Evolutionary conservation across 1,284 basidiomycete genomes (phyloP).

Genomic region (Irpex sp.): DNA sequence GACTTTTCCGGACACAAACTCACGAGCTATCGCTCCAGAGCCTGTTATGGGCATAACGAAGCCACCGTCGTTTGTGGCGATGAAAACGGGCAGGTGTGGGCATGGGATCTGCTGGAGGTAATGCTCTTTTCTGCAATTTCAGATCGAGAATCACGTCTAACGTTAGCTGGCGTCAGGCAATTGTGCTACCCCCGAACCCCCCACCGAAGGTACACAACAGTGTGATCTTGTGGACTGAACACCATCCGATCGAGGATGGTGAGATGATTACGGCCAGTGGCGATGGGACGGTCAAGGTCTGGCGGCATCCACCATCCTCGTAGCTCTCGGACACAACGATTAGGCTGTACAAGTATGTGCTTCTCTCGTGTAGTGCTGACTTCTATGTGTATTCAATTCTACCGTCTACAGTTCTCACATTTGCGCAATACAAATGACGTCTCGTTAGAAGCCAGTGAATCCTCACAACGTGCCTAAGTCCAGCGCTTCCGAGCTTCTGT

Average conservation of each 20-base stretch:
- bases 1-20: slow-evolving; percentile 80
- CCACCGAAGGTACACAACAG: slow-evolving; percentile 77
- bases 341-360: not conserved
- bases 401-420: not conserved
- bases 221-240: slow-evolving; percentile 88
- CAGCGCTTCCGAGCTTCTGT: not conserved
- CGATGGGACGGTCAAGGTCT: slow-evolving; percentile 83
- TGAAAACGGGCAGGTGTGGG: slow-evolving; percentile 84
- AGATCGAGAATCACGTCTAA: not conserved
- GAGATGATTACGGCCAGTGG: slow-evolving; percentile 88
- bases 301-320: slow-evolving; percentile 44
- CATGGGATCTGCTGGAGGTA: slow-evolving; percentile 91
- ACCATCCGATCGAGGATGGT: slow-evolving; percentile 76
- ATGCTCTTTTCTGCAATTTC: slow-evolving; percentile 26
- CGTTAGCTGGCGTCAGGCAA: slow-evolving; percentile 46
- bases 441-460: not conserved
- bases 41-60: slow-evolving; percentile 84
- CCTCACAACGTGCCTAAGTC: not conserved
- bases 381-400: not conserved
- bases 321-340: not conserved
- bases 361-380: not conserved
- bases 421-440: not conserved
- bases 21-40: slow-evolving; percentile 72
- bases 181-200: slow-evolving; percentile 59
- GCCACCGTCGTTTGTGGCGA: slow-evolving; percentile 84